Conservation (phyloP, 2,329 filamentous ascomycete species). For the Alternaria conjuncta region DNA sequence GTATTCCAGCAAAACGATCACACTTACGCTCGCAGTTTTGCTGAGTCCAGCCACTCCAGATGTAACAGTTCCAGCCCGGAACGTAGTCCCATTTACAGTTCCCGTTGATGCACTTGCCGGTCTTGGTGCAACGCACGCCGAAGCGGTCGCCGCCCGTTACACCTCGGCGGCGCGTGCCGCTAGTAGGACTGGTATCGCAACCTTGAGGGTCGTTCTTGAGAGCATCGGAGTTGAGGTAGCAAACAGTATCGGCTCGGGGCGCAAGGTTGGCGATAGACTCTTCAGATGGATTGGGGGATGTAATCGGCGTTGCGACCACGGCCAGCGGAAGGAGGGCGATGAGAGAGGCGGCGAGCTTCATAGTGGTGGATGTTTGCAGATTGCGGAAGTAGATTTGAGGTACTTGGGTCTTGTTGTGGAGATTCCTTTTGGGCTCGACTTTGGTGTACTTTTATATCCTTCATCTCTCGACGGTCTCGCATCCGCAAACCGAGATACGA, state of each 20-base stretch:
- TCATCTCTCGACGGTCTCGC: not conserved
- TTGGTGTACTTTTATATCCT: not conserved
- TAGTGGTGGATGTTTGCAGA: not conserved
- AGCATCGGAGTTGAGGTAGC: constrained; percentile 1
- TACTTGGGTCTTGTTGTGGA: not conserved
- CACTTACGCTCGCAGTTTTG: constrained; percentile 1
- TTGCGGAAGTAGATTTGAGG: not conserved
- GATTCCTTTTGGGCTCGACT: accelerated
- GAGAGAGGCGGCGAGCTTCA: not conserved
- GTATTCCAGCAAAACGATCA: not conserved
- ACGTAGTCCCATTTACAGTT: too few species aligned
- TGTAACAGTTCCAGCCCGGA: constrained; percentile 2
- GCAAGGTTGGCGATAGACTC: too few species aligned
- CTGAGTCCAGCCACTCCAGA: constrained; percentile 6
- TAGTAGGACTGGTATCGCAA: constrained; percentile 1
- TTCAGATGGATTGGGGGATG: too few species aligned
- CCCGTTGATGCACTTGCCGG: too few species aligned
- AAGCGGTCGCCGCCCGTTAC: not conserved
- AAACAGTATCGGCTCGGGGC: too few species aligned
- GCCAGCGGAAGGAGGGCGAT: not conserved
- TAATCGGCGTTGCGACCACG: not conserved
- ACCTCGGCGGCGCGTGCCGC: not conserved
- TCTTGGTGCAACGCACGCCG: constrained; percentile 1
- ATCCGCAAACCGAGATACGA: not conserved
- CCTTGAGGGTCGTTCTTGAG: not conserved